Base-by-base conservation (phyloP, 345 rosid species). In the Euclidium syriacum region DNA sequence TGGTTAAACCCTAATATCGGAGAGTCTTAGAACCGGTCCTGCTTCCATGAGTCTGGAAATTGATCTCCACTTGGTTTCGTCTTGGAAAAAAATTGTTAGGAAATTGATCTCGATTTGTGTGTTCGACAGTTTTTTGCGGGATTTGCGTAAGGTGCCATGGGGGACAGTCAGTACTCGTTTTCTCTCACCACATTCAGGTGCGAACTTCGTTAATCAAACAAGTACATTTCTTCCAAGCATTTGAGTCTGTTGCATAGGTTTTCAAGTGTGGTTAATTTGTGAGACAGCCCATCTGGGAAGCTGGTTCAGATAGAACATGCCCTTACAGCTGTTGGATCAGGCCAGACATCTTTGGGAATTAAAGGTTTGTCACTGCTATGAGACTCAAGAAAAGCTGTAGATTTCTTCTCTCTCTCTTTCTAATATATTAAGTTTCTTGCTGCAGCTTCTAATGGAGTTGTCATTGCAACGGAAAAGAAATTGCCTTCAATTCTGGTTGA, bases 281-380 rank as follows among this genome's bases (percentile, higher is more conserved):
- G 20, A 29, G 11, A 39, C 80, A 92, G 95, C 62, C 98, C 98
- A 61, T 89, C 98, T 12, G 96, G 98, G 10, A 89, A 92, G 89
- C 91, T 92, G 18, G 98, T 92, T 72, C 96, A 92, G 87, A 92
- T 86, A 36, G 98, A 92, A 69, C 96, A 92, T 64, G 98, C 98
- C 27, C 69, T 92, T 57, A 89, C 94, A 2, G 95, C 95, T 8
- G 98, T 92, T 19, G 91, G 96, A 39, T 92, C 96, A 6, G 95
- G 98, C 11, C 98, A 92, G 65, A 92, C 98, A 4, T 92, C 98
- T 22, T 66, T 92, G 9, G 96, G 98, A 14, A 92, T 92, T 68
- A 86, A 88, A 81, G 98, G 96, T 91, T 51, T 67, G 59, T 55
- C 30, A n/a, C 0, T 34, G 22, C 12, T 44, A 2, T 18, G 1